A percentile compares a stretch with the other conserved stretches of the same genome.
Evolutionary conservation across 2,329 filamentous ascomycete genomes (phyloP).

Genomic region (Biscogniauxia marginata): DNA sequence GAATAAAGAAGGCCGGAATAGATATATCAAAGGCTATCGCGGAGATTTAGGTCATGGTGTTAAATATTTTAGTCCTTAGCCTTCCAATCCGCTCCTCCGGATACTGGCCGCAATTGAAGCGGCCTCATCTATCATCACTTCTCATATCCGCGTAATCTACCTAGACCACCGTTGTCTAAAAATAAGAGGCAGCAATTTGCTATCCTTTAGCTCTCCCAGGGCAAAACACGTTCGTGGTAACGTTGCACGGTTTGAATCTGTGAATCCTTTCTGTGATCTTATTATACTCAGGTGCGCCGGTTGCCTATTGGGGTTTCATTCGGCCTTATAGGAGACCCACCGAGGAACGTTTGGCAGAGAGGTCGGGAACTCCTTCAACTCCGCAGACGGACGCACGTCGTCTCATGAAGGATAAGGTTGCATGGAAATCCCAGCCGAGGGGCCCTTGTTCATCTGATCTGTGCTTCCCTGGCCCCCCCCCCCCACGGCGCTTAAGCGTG

Average conservation of each 20-base stretch:
- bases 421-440: not conserved
- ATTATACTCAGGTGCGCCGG: not conserved
- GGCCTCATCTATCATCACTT: not conserved
- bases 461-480: not conserved
- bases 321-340: not conserved
- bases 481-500: not conserved
- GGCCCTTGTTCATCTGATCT: not conserved
- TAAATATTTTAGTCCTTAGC: not conserved
- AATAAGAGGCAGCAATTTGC: not conserved
- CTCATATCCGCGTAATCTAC: not conserved
- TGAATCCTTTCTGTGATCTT: slow-evolving; percentile 5
- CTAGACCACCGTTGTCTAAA: not conserved
- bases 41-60: not conserved
- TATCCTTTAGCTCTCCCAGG: not conserved
- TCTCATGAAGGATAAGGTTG: not conserved
- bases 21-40: not conserved
- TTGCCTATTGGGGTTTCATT: not conserved
- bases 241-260: slow-evolving; percentile 16
- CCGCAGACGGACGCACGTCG: not conserved
- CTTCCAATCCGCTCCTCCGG: not conserved
- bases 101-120: not conserved
- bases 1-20: not conserved
- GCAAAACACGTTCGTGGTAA: slow-evolving; percentile 11
- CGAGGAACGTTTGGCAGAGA: not conserved
- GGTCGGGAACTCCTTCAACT: not conserved